Evolutionary conservation across 805 yeast species (phyloP).

Genomic region (Starmera quercuum): DNA sequence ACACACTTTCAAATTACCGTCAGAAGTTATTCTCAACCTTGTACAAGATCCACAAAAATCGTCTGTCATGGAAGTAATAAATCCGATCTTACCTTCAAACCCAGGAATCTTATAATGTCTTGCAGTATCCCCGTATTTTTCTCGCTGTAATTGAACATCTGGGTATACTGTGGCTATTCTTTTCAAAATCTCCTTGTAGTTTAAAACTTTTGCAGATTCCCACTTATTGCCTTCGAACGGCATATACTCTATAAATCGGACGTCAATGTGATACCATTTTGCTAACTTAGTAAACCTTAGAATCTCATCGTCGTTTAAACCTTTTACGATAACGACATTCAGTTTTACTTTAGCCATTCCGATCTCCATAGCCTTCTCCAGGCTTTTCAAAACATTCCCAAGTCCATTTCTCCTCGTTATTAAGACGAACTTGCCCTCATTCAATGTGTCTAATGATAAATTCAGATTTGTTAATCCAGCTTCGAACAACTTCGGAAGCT

Average conservation of each 20-base stretch:
- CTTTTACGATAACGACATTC: constrained; percentile 43
- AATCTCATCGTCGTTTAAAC: constrained; percentile 44
- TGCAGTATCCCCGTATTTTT: constrained; percentile 40
- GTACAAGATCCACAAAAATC: constrained; percentile 46
- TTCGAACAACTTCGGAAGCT: constrained; percentile 31
- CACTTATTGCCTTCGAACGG: constrained; percentile 52
- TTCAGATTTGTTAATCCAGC: constrained; percentile 41
- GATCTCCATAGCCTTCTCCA: constrained; percentile 35
- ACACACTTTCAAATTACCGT: constrained; percentile 49
- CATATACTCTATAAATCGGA: constrained; percentile 51
- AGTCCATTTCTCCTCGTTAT: constrained; percentile 46
- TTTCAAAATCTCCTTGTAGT: constrained; percentile 35
- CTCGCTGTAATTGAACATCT: constrained; percentile 12
- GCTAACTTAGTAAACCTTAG: constrained; percentile 37
- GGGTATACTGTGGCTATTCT: constrained; percentile 26
- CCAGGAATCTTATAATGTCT: constrained; percentile 36
- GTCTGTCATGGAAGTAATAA: constrained; percentile 49
- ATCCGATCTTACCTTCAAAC: constrained; percentile 38
- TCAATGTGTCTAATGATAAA: constrained; percentile 40
- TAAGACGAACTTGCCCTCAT: constrained; percentile 41
- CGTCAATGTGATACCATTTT: constrained; percentile 31
- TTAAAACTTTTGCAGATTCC: constrained; percentile 36
- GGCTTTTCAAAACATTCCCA: constrained; percentile 33
- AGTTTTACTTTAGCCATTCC: constrained; percentile 39
- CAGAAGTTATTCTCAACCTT: constrained; percentile 42